Base-by-base conservation (phyloP, 257 asterid species). In the Solanum chilense region DNA sequence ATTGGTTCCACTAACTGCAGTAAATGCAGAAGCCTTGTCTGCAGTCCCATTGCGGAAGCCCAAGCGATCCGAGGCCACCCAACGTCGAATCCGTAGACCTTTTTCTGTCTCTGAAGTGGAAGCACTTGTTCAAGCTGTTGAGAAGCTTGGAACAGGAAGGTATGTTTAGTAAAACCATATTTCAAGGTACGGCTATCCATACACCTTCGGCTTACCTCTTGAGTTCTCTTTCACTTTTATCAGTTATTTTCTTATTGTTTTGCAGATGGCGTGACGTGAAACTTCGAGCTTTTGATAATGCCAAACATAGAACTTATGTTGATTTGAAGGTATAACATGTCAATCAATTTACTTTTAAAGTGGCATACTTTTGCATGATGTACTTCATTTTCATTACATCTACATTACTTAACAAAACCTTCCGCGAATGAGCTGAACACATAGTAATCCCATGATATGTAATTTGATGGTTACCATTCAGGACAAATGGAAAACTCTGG, bases 111-210 rank as follows among this genome's bases (percentile, higher is more conserved):
- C 97, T 44, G 99, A 97, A 91, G 99, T 96, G 27, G 99, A 97
- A 92, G 98, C 98, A 66, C 94, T 95, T 13, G 99, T 97, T 82
- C 99, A 94, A 89, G 99, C 98, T 85, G 99, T 97, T 64, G 99
- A 96, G 96, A 95, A 95, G 89, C 99, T 97, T 35, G 98, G 99
- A 82, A 97, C 98, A 0, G 99, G 99, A 94, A 93, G 99, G 99
- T 95, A 87, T 80, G 82, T 82, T 62, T 23, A 33, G 18, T 87
- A 52, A 76, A 78, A 77, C 18, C 41, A 42, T 27, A 27, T 41
- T 39, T 29, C 37, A 60, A 83, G 52, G 71, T 52, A 83, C 12
- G 75, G 7, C 52, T 49, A 83, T 33, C 27, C 35, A 66, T 83
- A 83, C 86, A 83, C 83, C 58, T 39, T 41, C 23, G 5, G 69